Percentiles rank a stretch among this genome's conserved stretches.
Conservation (phyloP, 495 filamentous ascomycete genomes). For the Pyrenula aspistea region DNA sequence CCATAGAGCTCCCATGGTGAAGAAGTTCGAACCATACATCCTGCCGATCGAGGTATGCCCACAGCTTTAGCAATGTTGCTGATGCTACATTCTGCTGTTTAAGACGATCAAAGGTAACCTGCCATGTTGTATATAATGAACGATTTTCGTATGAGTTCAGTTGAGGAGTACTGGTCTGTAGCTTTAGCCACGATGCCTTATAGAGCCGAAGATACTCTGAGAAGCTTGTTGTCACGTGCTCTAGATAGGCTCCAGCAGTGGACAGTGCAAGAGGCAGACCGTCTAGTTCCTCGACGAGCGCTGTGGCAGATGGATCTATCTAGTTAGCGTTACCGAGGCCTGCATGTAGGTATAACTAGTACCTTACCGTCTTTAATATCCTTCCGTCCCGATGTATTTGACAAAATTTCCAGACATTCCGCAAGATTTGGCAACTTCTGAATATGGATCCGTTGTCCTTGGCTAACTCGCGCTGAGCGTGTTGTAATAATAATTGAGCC, state of each 20-base stretch:
- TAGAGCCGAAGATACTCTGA: slow-evolving; percentile 27
- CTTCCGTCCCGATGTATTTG: background rate
- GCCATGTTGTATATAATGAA: slow-evolving; percentile 32
- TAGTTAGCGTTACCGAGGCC: too few relatives aligned
- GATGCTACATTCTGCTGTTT: slow-evolving; percentile 19
- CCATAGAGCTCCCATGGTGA: slow-evolving; percentile 2
- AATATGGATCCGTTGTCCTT: too few relatives aligned
- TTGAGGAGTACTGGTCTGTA: slow-evolving; percentile 18
- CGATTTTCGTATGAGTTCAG: slow-evolving; percentile 22
- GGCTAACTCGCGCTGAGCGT: too few relatives aligned
- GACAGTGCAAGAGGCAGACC: slow-evolving; percentile 30
- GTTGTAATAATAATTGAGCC: slow-evolving; percentile 29
- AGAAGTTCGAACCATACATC: slow-evolving; percentile 38
- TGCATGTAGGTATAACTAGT: too few relatives aligned
- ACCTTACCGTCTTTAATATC: background rate
- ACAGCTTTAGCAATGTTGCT: slow-evolving; percentile 28
- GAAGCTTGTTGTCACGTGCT: slow-evolving; percentile 18
- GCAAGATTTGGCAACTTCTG: background rate
- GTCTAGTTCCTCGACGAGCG: slow-evolving; percentile 17
- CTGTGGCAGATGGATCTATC: slow-evolving; percentile 12
- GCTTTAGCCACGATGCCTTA: slow-evolving; percentile 23
- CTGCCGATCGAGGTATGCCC: slow-evolving; percentile 35
- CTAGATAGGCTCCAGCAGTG: slow-evolving; percentile 28
- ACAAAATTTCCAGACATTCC: background rate
- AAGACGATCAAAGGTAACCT: slow-evolving; percentile 28